Evolutionary conservation across 176 grass and related monocot species (phyloP).

Genomic region (Cenchrus purpureus): DNA sequence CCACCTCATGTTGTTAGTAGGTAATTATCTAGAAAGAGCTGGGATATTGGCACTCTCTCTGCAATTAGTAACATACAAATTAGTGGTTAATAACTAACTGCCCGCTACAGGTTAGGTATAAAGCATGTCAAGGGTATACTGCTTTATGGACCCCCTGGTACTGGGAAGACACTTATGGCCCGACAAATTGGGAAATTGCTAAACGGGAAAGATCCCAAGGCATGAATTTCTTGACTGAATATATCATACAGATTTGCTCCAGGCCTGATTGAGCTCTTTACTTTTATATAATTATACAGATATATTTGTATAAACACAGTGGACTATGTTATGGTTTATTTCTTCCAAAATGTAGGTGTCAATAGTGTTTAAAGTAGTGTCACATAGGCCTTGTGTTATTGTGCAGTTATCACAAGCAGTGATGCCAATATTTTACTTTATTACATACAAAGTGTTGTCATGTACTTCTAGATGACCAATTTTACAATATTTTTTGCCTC

Average conservation of each 20-base stretch:
- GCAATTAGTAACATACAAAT: background rate
- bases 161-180: constrained; percentile 98
- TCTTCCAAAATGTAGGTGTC: background rate
- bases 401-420: background rate
- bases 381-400: background rate
- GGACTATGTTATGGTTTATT: background rate
- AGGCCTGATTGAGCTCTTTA: constrained; percentile 5
- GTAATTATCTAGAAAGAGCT: constrained; percentile 26
- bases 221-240: constrained; percentile 36
- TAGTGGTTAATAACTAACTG: background rate
- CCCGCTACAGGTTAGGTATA: constrained; percentile 72
- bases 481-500: background rate
- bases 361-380: background rate
- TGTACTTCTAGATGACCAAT: background rate
- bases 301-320: background rate
- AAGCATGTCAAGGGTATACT: constrained; percentile 98
- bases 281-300: background rate
- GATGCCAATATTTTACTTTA: background rate
- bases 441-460: background rate
- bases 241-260: background rate
- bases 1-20: constrained; percentile 82
- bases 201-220: constrained; percentile 95
- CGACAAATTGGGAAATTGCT: constrained; percentile 95
- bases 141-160: constrained; percentile 93
- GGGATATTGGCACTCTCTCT: background rate